These are phyloP conservation scores for Recurvomyces mirabilis DNA, from an alignment of 495 filamentous ascomycete genomes.

Conservation along the genomic window DNA sequence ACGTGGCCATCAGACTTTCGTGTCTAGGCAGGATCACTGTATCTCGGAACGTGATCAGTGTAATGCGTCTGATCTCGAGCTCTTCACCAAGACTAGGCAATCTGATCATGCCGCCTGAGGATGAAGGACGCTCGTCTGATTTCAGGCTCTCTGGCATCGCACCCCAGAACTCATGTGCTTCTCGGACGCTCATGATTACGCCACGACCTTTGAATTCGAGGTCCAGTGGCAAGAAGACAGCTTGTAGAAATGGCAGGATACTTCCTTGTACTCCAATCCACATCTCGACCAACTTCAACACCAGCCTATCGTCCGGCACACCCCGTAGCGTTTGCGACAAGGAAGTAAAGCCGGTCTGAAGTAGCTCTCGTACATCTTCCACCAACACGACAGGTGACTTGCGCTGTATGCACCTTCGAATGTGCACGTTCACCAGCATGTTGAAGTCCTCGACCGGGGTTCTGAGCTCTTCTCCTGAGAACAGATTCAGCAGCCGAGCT, in stretches of 20 bases:
- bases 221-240: slow-evolving; percentile 88
- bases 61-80: slow-evolving; percentile 79
- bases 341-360: slow-evolving; percentile 69
- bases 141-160: slow-evolving; percentile 35
- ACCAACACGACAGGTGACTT: slow-evolving; percentile 32
- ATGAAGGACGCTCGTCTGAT: slow-evolving; percentile 11
- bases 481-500: slow-evolving; percentile 76
- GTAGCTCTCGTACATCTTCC: slow-evolving; percentile 68
- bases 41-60: slow-evolving; percentile 83
- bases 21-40: slow-evolving; percentile 74
- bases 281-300: slow-evolving; percentile 78
- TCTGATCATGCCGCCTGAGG: slow-evolving; percentile 10
- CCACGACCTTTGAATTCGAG: slow-evolving; percentile 85
- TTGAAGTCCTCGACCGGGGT: slow-evolving; percentile 93
- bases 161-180: slow-evolving; percentile 84
- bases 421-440: slow-evolving; percentile 49
- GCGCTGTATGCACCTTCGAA: slow-evolving; percentile 31
- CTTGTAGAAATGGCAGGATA: slow-evolving; percentile 89
- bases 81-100: slow-evolving; percentile 38
- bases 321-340: slow-evolving; percentile 72
- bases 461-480: slow-evolving; percentile 82
- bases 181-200: slow-evolving; percentile 57
- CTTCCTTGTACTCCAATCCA: slow-evolving; percentile 87
- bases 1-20: slow-evolving; percentile 75
- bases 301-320: slow-evolving; percentile 69